phyloP scores from a whole-genome alignment of 2,329 filamentous ascomycete genomes.

The Leptodontidium sp. region DNA sequence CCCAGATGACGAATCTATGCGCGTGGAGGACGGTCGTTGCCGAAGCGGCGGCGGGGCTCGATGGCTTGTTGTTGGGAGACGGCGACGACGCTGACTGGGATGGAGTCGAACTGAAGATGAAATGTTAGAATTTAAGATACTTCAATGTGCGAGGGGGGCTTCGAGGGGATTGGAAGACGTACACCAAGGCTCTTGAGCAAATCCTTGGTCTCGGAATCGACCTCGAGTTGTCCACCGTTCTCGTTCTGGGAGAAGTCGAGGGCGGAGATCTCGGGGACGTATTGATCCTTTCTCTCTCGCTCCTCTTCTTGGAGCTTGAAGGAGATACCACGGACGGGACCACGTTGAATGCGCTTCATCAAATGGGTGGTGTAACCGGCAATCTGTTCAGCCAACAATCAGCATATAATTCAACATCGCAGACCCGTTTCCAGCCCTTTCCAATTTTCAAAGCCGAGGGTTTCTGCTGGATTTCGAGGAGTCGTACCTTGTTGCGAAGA shows the following conservation, averaged over 20 bases:
- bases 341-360: slow-evolving; percentile 99
- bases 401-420: background rate
- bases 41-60: slow-evolving; percentile 84
- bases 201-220: slow-evolving; percentile 98
- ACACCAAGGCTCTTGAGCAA: slow-evolving; percentile 98
- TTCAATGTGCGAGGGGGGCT: background rate
- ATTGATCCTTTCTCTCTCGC: slow-evolving; percentile 99
- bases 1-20: slow-evolving; percentile 49
- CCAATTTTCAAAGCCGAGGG: background rate
- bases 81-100: slow-evolving; percentile 94
- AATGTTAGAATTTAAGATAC: slow-evolving; percentile 44
- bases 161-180: slow-evolving; percentile 58
- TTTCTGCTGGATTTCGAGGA: background rate
- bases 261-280: slow-evolving; percentile 98
- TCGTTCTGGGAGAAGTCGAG: slow-evolving; percentile 98
- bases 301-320: slow-evolving; percentile 99
- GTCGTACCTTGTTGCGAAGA: slow-evolving; percentile 92
- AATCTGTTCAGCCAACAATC: slow-evolving; percentile 64
- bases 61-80: slow-evolving; percentile 87
- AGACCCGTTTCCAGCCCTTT: background rate
- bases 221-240: slow-evolving; percentile 84
- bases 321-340: slow-evolving; percentile 98
- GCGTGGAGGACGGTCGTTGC: slow-evolving; percentile 62
- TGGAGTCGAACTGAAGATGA: slow-evolving; percentile 82
- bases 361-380: slow-evolving; percentile 98